These are phyloP conservation scores for Metarhizium rileyi DNA, from an alignment of 2,329 filamentous ascomycete genomes.

Conservation along the genomic window DNA sequence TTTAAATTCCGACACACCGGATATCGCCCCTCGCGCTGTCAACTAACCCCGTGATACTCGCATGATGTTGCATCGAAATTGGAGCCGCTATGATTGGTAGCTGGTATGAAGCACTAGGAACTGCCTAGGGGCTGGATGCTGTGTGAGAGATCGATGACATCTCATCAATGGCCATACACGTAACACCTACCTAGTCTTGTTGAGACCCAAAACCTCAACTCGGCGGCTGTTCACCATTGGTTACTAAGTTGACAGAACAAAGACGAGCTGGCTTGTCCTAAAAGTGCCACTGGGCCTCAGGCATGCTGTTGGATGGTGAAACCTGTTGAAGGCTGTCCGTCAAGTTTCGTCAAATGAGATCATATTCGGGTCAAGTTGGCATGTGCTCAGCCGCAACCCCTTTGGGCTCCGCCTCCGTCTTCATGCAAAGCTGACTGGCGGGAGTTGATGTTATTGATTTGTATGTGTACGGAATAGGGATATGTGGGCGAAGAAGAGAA, in stretches of 20 bases:
- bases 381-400: neutral
- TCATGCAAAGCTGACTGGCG: neutral
- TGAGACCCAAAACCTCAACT: no score
- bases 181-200: no score
- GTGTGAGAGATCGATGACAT: neutral
- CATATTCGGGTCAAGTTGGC: neutral
- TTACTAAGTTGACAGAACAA: no score
- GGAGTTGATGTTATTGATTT: no score
- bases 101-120: no score
- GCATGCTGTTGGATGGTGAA: no score
- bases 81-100: neutral
- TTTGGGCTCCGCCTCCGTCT: neutral
- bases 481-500: no score
- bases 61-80: neutral
- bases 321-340: neutral
- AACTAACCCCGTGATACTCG: neutral
- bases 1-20: neutral
- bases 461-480: no score
- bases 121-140: no score
- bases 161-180: neutral
- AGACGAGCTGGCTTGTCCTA: no score
- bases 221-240: no score
- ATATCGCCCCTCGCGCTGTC: neutral
- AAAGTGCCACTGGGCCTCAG: no score
- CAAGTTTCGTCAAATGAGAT: neutral